These are phyloP conservation scores for Halteria grandinella DNA, from an alignment of 73 alveolate genomes.

Conservation along the genomic window DNA sequence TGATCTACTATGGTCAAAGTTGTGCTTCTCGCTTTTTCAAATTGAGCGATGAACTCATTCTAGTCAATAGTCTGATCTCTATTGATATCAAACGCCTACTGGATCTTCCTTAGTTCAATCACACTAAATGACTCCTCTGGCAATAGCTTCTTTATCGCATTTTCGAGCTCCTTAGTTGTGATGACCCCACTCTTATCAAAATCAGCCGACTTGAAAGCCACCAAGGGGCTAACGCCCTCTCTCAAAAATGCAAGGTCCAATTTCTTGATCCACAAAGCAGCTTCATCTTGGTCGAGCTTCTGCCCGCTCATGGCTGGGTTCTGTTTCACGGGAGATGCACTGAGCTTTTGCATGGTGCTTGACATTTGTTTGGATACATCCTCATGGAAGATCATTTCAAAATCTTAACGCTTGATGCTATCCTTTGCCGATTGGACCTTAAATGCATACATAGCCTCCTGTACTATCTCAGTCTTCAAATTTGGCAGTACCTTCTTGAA, in stretches of 20 bases:
- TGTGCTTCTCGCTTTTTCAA: conserved; percentile 49
- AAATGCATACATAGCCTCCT: conserved; percentile 38
- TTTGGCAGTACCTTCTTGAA: conserved; percentile 44
- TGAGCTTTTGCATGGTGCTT: background rate
- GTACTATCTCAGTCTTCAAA: conserved; percentile 31
- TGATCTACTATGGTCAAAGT: conserved; percentile 7
- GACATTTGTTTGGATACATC: no score
- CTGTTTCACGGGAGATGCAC: background rate
- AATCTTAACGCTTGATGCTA: conserved; percentile 3
- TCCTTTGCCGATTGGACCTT: background rate
- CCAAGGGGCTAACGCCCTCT: conserved; percentile 42
- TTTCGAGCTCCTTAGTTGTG: conserved; percentile 36
- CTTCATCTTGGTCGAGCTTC: conserved; percentile 2
- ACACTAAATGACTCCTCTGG: conserved; percentile 30
- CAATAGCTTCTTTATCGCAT: conserved; percentile 28
- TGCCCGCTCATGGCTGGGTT: background rate
- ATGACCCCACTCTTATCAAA: conserved; percentile 18
- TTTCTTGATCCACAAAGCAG: conserved; percentile 31
- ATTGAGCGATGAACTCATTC: conserved; percentile 21
- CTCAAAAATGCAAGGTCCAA: conserved; percentile 51
- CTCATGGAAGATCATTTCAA: conserved; percentile 10
- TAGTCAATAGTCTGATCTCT: conserved; percentile 44
- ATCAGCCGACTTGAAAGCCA: conserved; percentile 60
- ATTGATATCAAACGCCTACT: conserved; percentile 45
- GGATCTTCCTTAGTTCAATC: conserved; percentile 12